These are phyloP conservation scores for Daucus carota DNA, from an alignment of 129 eudicot species.

Conservation along the genomic window DH1_v3.0 NC_030386.2:33590501-33591000, in stretches of 20 bases:
- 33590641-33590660: not conserved
- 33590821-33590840: not conserved
- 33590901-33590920: not conserved
- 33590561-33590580: constrained; percentile 46
- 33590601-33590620: not conserved
- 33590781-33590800: not conserved
- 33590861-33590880: not conserved
- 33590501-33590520: constrained; percentile 96
- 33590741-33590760: not conserved
- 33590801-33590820: not conserved
- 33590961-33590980: not conserved
- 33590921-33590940: not conserved
- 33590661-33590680: not conserved
- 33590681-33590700: not conserved
- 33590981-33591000: not conserved
- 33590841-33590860: not conserved
- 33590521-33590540: constrained; percentile 99
- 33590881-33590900: too few species aligned
- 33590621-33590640: not conserved
- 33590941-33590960: not conserved
- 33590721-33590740: not conserved
- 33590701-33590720: not conserved
- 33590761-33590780: not conserved
- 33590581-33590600: not conserved
- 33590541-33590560: constrained; percentile 91